Conservation (phyloP, 805 yeast genomes). For the Suhomyces faveliae region DNA sequence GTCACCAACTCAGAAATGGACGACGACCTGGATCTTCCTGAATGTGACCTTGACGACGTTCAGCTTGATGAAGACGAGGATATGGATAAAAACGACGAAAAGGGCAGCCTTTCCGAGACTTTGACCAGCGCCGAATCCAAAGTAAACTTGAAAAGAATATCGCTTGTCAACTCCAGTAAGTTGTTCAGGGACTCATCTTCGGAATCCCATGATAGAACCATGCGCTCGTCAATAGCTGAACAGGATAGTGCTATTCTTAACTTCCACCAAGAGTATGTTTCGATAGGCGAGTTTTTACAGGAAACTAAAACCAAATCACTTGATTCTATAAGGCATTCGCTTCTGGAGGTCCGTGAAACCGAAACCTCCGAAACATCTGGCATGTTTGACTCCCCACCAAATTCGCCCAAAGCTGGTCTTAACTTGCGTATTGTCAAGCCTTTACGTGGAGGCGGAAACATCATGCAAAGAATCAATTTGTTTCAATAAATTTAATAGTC, state of each 20-base stretch:
- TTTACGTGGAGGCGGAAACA: slow-evolving; percentile 49
- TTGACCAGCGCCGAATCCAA: slow-evolving; percentile 4
- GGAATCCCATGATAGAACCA: slow-evolving; percentile 4
- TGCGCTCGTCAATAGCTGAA: slow-evolving; percentile 2
- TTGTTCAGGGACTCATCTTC: slow-evolving; percentile 6
- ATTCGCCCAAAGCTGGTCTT: slow-evolving; percentile 45
- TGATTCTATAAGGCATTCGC: slow-evolving; percentile 9
- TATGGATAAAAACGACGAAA: slow-evolving; percentile 3
- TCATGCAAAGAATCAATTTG: slow-evolving; percentile 13
- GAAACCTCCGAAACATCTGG: slow-evolving; percentile 19
- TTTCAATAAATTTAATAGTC: slow-evolving; percentile 9
- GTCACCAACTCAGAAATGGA: not conserved
- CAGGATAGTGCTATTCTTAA: slow-evolving; percentile 12
- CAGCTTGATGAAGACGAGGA: slow-evolving; percentile 10
- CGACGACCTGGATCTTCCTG: slow-evolving; percentile 9
- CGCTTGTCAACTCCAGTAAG: slow-evolving; percentile 6
- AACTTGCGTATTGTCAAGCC: slow-evolving; percentile 64
- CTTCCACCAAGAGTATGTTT: slow-evolving; percentile 15
- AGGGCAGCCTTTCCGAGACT: slow-evolving; percentile 8
- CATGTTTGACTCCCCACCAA: slow-evolving; percentile 16
- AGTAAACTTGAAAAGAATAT: slow-evolving; percentile 7
- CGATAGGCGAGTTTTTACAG: slow-evolving; percentile 15
- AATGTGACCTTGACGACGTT: slow-evolving; percentile 10
- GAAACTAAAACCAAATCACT: slow-evolving; percentile 14
- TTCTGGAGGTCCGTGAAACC: slow-evolving; percentile 9